A percentile compares a stretch with the other conserved stretches of the same genome.
These are phyloP conservation scores for Aspergillus awamori DNA, from an alignment of 2,329 filamentous ascomycete genomes.

Conservation along the genomic window DNA sequence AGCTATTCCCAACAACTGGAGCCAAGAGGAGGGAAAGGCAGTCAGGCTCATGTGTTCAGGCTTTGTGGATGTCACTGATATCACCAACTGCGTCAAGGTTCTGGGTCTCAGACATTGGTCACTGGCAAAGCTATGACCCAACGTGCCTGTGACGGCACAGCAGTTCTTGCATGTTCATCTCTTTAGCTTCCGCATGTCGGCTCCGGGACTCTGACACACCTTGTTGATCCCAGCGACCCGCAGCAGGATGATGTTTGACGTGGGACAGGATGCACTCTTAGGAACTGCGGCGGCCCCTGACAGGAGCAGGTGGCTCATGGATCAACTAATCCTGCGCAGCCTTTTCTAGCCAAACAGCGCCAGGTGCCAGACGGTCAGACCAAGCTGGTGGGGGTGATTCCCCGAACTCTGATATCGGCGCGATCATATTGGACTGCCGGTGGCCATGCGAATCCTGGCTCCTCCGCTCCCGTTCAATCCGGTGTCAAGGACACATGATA, in stretches of 20 bases:
- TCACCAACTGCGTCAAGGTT: constrained; percentile 35
- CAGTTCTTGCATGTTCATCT: constrained; percentile 26
- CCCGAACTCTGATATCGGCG: constrained; percentile 16
- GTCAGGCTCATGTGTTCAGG: not conserved
- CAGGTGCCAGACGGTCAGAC: constrained; percentile 12
- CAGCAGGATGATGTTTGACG: constrained; percentile 16
- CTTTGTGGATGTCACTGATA: constrained; percentile 11
- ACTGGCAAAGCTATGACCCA: constrained; percentile 12
- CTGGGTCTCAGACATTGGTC: constrained; percentile 23
- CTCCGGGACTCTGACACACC: constrained; percentile 12
- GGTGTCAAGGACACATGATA: constrained; percentile 19
- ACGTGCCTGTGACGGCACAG: constrained; percentile 25
- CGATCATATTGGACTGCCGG: constrained; percentile 17
- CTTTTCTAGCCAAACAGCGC: constrained; percentile 7
- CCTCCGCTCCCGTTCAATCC: constrained; percentile 9
- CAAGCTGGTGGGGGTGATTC: constrained; percentile 9
- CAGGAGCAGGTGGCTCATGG: constrained; percentile 20
- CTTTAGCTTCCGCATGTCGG: constrained; percentile 15
- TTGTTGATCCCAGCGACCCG: constrained; percentile 15
- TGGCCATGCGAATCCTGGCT: constrained; percentile 10
- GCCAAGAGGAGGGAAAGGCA: constrained; percentile 1
- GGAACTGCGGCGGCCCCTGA: constrained; percentile 21
- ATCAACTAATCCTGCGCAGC: constrained; percentile 17
- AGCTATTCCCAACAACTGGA: not conserved
- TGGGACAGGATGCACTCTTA: constrained; percentile 19